Evolutionary conservation across 2,329 filamentous ascomycete genomes (phyloP), one percentile per base, ranked within the genome.

Genomic region (Akanthomyces uredinophilus): DNA sequence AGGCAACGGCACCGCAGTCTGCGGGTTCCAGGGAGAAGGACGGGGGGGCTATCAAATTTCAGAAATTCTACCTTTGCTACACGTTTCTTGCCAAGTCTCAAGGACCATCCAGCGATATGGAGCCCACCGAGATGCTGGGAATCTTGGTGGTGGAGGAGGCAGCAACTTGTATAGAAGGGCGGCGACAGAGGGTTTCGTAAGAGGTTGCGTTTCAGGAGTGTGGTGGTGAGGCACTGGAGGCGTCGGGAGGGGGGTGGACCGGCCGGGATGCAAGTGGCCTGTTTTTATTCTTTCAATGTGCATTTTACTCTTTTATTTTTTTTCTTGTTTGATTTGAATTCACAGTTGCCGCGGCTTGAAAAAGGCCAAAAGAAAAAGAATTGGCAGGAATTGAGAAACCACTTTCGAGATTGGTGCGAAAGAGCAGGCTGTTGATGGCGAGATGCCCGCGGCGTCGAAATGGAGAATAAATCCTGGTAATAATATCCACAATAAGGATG

Each of bases 151-250:
- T 5, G 14, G 51, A 27, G 43, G 54, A 8, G 56, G 46, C 41
- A 41, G 27, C 6, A 32, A 8, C 29, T 5, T 4, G 7, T 35
- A 35, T 35, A 35, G 11, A 11, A 35, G 32, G 32, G 32, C 32
- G 32, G 32, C 32, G 27, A 16, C 32, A 35, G 32, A 35, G 32
- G 32, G 32, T 35, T 18, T 20, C 35, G 49, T 60, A 24, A 24
- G 57, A 60, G 57, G 49, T 53, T 53, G 57, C 57, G 57, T 60
- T 60, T 60, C 57, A 60, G 57, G 49, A 44, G 16, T 6, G 47
- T 18, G 14, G 32, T 60, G 49, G 57, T 60, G 57, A 60, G 39
- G 57, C 57, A 44, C 14, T 13, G 24, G 29, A 20, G 47, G 27
- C 16, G 29, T 37, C 29, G 43, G 22, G 46, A 13, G 32, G 41